Base-by-base conservation (phyloP, 768 basidiomycete genomes). In the Rhodotorula graminis region DNA sequence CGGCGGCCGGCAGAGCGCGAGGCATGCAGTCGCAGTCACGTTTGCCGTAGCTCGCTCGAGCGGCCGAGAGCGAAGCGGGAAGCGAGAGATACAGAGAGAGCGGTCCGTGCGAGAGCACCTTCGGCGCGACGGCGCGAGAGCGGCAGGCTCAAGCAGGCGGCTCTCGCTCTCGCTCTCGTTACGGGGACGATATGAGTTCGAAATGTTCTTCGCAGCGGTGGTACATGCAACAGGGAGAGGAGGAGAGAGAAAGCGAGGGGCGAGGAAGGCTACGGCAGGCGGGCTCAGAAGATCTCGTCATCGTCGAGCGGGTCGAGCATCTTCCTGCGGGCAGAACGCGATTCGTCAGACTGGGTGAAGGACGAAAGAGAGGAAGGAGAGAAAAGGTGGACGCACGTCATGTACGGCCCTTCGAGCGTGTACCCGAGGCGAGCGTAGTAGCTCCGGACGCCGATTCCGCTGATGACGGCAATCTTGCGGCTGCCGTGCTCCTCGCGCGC, bases 401-500 rank as follows among this genome's bases (percentile, higher is more conserved):
- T 99, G 81, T 98, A 99, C 29, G 93, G 93, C 0, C 95, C 95
- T 78, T 98, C 94, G 67, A 97, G 83, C 81, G 90, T 53, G 67
- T 56, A 73, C 9, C 71, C 70, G n/a, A 74, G 44, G 33, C 70
- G 49, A 5, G 71, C 76, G 27, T 77, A 99, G 81, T 99, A 99
- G 80, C 95, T 93, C 78, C 96, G 85, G 21, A 96, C 98, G 29
- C 96, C 96, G 71, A 99, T 93, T 73, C 92, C 93, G 52, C 93
- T 94, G 76, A 99, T 99, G 70, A 99, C 95, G n/a, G 90, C 96
- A 47, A 99, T 82, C 82, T 98, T 94, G 73, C 90, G 84, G 80
- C 93, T 97, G 29, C 91, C 95, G 73, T 99, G 96, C 80, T 99
- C 96, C 78, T 97, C 95, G 76, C 89, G 84, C 37, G 96, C 93